Percentiles rank a stretch among this genome's conserved stretches.
Evolutionary conservation across 2,329 filamentous ascomycete genomes (phyloP).

Genomic region (Fusarium mundagurra): DNA sequence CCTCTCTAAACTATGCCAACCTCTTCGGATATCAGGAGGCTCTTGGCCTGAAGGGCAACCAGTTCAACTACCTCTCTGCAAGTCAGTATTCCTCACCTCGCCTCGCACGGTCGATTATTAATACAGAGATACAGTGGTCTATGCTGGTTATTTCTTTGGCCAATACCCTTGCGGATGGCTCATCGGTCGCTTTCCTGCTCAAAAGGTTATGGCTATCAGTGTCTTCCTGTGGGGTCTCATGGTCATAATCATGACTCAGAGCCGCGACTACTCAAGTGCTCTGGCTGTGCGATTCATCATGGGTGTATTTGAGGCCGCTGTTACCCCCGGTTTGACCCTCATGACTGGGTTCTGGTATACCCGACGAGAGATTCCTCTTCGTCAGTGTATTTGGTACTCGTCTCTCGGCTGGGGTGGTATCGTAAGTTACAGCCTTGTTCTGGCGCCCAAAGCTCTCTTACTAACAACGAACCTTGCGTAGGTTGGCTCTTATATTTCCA

Average conservation of each 20-base stretch:
- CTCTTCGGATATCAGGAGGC: conserved; percentile 3
- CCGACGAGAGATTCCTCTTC: conserved; percentile 2
- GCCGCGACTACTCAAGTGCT: conserved; percentile 5
- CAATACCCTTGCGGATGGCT: conserved; percentile 6
- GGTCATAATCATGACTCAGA: conserved; percentile 7
- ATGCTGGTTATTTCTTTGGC: background rate
- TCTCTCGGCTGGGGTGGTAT: conserved; percentile 5
- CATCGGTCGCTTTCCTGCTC: conserved; percentile 1
- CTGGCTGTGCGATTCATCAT: conserved; percentile 6
- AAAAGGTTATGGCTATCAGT: conserved; percentile 12
- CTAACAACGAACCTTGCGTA: background rate
- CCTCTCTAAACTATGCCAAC: conserved; percentile 10
- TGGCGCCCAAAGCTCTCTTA: rapidly evolving
- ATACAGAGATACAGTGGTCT: background rate
- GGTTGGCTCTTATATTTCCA: conserved; percentile 1
- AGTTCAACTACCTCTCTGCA: conserved; percentile 5
- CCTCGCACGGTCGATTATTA: background rate
- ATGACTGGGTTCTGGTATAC: conserved; percentile 11
- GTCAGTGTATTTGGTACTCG: conserved; percentile 7
- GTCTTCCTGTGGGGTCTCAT: background rate
- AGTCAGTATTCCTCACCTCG: background rate
- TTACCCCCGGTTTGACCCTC: background rate
- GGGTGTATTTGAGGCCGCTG: conserved; percentile 3
- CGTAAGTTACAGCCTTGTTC: background rate
- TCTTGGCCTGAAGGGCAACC: background rate